These are phyloP conservation scores for Lactarius hatsudake DNA, from an alignment of 768 basidiomycete species.

Conservation along the genomic window DNA sequence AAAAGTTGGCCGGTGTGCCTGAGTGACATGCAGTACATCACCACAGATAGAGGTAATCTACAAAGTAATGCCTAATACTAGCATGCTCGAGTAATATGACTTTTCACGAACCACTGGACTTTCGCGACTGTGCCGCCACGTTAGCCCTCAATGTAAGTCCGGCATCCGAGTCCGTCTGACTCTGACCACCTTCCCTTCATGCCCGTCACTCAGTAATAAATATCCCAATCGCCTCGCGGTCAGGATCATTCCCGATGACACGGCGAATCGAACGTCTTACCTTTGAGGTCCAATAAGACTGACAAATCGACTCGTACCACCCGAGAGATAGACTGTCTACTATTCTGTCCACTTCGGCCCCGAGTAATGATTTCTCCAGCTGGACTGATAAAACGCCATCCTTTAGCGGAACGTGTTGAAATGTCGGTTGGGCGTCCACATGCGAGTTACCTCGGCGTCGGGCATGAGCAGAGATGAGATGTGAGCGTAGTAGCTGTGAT, in stretches of 20 bases:
- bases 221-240: slow-evolving; percentile 84
- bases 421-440: too few species aligned
- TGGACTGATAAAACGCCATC: slow-evolving; percentile 52
- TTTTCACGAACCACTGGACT: too few species aligned
- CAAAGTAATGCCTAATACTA: background rate
- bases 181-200: slow-evolving; percentile 88
- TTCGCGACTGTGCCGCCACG: too few species aligned
- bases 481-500: too few species aligned
- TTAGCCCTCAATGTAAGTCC: slow-evolving; percentile 40
- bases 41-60: background rate
- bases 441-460: too few species aligned
- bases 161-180: slow-evolving; percentile 66
- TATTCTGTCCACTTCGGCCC: slow-evolving; percentile 58
- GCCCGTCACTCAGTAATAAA: slow-evolving; percentile 93
- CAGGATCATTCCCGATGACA: background rate
- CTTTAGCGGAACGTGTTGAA: slow-evolving; percentile 47
- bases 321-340: slow-evolving; percentile 55
- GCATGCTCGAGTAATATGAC: too few species aligned
- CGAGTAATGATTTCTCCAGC: slow-evolving; percentile 52
- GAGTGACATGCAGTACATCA: background rate
- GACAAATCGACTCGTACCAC: slow-evolving; percentile 65
- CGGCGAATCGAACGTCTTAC: slow-evolving; percentile 30
- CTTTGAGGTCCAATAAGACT: slow-evolving; percentile 60
- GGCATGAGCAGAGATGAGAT: too few species aligned
- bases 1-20: slow-evolving; percentile 27